A percentile compares a stretch with the other conserved stretches of the same genome.
These are phyloP conservation scores for Pseudozyma sp. DNA, from an alignment of 1,284 basidiomycete genomes.

Conservation along the genomic window DNA sequence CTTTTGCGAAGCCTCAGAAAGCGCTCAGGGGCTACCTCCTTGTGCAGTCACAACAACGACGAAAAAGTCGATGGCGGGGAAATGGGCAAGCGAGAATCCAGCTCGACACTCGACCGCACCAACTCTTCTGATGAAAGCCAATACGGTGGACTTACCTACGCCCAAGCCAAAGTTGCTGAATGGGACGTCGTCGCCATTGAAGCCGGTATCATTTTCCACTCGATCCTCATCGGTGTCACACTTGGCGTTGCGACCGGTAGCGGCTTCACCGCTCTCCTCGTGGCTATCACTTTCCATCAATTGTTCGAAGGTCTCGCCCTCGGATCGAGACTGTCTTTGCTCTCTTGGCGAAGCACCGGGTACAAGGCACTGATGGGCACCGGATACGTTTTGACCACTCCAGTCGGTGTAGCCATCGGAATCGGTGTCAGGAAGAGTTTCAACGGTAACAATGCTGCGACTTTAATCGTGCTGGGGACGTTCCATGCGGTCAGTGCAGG, in stretches of 20 bases:
- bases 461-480: conserved; percentile 83
- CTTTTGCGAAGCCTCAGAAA: conserved; percentile 24
- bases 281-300: conserved; percentile 68
- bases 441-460: conserved; percentile 80
- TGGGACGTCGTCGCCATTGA: conserved; percentile 69
- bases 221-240: conserved; percentile 66
- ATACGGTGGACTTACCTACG: conserved; percentile 26
- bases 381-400: conserved; percentile 71
- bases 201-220: conserved; percentile 71
- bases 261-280: conserved; percentile 61
- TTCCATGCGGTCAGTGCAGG: conserved; percentile 88
- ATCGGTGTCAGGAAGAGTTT: conserved; percentile 84
- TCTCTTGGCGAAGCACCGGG: conserved; percentile 20
- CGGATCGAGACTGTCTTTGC: conserved; percentile 59
- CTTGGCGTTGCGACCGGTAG: conserved; percentile 61
- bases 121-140: neutral
- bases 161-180: conserved; percentile 35
- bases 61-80: neutral
- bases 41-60: conserved; percentile 16
- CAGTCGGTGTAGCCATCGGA: conserved; percentile 74
- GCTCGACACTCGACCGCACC: conserved; percentile 8
- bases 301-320: conserved; percentile 43
- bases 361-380: conserved; percentile 57
- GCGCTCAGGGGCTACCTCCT: neutral
- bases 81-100: conserved; percentile 5